Percentiles rank a stretch among this genome's conserved stretches.
phyloP scores from a whole-genome alignment of 1,284 basidiomycete genomes.

The Pseudozyma hubeiensis region DNA sequence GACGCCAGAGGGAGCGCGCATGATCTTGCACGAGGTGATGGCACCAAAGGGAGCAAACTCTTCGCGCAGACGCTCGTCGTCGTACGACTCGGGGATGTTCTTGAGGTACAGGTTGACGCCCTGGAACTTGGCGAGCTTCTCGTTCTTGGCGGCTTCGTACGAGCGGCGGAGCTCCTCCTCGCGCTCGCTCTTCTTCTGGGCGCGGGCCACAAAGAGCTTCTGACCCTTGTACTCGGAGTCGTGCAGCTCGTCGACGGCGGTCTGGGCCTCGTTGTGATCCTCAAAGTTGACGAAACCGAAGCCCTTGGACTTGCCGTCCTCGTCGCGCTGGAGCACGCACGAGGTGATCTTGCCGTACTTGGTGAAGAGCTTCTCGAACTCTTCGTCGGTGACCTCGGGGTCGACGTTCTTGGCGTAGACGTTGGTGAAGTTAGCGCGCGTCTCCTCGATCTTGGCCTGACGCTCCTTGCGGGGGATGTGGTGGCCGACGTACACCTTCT shows the following conservation, averaged over 20 bases:
- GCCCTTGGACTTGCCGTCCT: conserved; percentile 88
- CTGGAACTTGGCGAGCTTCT: conserved; percentile 97
- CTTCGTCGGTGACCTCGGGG: conserved; percentile 83
- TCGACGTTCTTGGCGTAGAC: conserved; percentile 98
- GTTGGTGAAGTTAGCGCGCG: conserved; percentile 96
- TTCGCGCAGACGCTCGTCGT: conserved; percentile 68
- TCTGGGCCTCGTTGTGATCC: conserved; percentile 88
- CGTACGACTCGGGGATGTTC: conserved; percentile 75
- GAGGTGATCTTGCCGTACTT: conserved; percentile 89
- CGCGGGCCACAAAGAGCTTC: conserved; percentile 94
- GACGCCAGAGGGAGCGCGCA: conserved; percentile 83
- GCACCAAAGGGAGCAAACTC: conserved; percentile 96
- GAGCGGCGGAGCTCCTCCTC: conserved; percentile 94
- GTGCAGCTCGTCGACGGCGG: conserved; percentile 89
- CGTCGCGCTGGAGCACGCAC: conserved; percentile 79
- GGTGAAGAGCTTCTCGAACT: conserved; percentile 86
- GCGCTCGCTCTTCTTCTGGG: conserved; percentile 98
- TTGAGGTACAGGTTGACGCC: conserved; percentile 99
- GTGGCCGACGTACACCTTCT: conserved; percentile 89
- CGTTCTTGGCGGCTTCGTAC: conserved; percentile 94
- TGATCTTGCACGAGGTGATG: conserved; percentile 99
- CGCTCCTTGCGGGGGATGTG: conserved; percentile 94
- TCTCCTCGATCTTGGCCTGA: conserved; percentile 90
- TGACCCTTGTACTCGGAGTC: conserved; percentile 87
- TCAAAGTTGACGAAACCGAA: conserved; percentile 99